Conservation (phyloP, 768 basidiomycete species). For the Pleurotus tuber-regium region DNA sequence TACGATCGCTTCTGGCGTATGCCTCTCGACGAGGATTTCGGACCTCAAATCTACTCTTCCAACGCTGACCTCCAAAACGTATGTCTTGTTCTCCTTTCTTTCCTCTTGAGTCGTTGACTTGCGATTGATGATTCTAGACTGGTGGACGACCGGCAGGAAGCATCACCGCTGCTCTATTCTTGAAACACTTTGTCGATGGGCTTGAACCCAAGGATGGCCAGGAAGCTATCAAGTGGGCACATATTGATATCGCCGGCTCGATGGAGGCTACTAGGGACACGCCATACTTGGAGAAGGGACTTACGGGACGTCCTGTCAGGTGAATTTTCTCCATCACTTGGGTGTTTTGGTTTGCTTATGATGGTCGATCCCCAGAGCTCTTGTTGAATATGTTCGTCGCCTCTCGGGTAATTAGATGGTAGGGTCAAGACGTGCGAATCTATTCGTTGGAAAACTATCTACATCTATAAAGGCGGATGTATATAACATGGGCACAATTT, state of each 20-base stretch:
- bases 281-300: conserved; percentile 68
- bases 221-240: conserved; percentile 73
- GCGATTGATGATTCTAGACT: conserved; percentile 35
- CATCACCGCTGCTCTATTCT: conserved; percentile 84
- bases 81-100: conserved; percentile 15
- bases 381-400: conserved; percentile 32
- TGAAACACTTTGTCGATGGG: conserved; percentile 79
- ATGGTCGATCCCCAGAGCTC: conserved; percentile 32
- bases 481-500: too few species aligned
- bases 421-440: too few species aligned
- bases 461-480: too few species aligned
- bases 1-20: conserved; percentile 89
- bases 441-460: too few species aligned
- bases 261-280: conserved; percentile 67
- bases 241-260: conserved; percentile 78
- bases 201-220: conserved; percentile 60
- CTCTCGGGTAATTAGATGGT: conserved; percentile 6
- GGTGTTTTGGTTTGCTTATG: background rate
- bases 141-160: conserved; percentile 73
- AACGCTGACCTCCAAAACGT: conserved; percentile 86
- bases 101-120: background rate
- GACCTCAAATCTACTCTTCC: conserved; percentile 69
- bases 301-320: conserved; percentile 82
- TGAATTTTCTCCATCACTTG: conserved; percentile 30
- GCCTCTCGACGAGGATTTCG: conserved; percentile 83